A percentile compares a stretch with the other conserved stretches of the same genome.
phyloP scores from a whole-genome alignment of 768 basidiomycete genomes.

The Coprinellus micaceus region DNA sequence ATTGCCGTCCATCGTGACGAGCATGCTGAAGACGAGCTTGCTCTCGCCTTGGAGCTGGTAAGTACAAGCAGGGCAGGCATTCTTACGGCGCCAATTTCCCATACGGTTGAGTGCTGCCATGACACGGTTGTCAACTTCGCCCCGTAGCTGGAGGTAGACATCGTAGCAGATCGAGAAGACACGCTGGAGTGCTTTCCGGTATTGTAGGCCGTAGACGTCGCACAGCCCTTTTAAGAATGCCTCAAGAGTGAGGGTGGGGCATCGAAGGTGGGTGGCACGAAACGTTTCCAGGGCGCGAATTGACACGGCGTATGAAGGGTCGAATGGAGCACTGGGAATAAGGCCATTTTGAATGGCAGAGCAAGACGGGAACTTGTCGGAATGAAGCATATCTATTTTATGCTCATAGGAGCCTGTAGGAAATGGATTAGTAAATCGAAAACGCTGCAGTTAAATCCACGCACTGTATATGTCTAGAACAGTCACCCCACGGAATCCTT shows the following conservation, averaged over 20 bases:
- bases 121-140: slow-evolving; percentile 13
- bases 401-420: no score
- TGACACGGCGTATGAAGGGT: slow-evolving; percentile 17
- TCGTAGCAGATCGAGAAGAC: slow-evolving; percentile 23
- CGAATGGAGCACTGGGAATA: slow-evolving; percentile 22
- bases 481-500: no score
- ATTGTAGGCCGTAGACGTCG: slow-evolving; percentile 24
- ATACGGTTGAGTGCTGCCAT: slow-evolving; percentile 16
- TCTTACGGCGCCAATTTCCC: slow-evolving; percentile 21
- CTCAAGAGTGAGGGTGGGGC: slow-evolving; percentile 24
- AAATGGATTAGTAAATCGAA: no score
- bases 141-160: slow-evolving; percentile 18
- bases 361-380: no score
- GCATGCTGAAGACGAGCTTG: slow-evolving; percentile 16
- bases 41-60: slow-evolving; percentile 23
- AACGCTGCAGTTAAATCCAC: no score
- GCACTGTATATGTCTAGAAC: no score
- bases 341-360: slow-evolving; percentile 18
- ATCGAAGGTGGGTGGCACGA: slow-evolving; percentile 15
- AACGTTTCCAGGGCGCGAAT: slow-evolving; percentile 21
- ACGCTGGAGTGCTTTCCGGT: slow-evolving; percentile 15
- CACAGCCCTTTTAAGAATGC: slow-evolving; percentile 26
- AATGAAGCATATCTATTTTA: no score
- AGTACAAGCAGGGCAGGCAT: slow-evolving; percentile 24
- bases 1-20: slow-evolving; percentile 26